A percentile compares a stretch with the other conserved stretches of the same genome.
Evolutionary conservation across 163 green algal species (phyloP).

Genomic region (Volvox carteri): DNA sequence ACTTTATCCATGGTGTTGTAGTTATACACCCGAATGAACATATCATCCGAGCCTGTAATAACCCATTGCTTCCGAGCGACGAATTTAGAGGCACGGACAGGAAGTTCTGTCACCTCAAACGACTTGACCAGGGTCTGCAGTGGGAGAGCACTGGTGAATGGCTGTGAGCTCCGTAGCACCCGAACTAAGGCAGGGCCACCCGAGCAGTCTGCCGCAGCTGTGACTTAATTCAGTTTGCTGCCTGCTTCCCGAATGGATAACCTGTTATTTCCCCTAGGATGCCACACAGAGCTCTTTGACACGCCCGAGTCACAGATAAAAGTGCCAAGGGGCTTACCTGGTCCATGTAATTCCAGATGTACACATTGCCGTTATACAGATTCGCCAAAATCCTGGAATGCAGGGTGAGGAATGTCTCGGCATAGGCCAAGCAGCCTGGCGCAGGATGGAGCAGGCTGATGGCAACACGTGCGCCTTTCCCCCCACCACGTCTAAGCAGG

Average conservation of each 20-base stretch:
- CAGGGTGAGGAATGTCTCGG: background rate
- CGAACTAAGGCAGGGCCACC: too few species aligned
- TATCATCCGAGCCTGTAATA: slow-evolving; percentile 96
- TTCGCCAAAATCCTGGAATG: slow-evolving; percentile 93
- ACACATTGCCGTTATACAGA: slow-evolving; percentile 98
- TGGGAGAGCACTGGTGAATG: background rate
- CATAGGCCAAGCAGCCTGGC: background rate
- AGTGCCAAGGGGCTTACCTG: slow-evolving; percentile 72
- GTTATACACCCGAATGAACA: slow-evolving; percentile 99
- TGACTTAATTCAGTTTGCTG: too few species aligned
- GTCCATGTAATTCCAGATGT: slow-evolving; percentile 98
- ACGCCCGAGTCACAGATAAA: background rate
- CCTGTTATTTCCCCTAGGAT: too few species aligned
- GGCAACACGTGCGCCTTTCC: too few species aligned
- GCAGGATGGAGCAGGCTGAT: too few species aligned
- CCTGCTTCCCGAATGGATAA: too few species aligned
- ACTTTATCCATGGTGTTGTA: slow-evolving; percentile 99
- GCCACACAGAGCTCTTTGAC: too few species aligned
- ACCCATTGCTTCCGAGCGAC: slow-evolving; percentile 98
- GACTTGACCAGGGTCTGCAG: slow-evolving; percentile 96
- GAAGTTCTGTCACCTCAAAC: slow-evolving; percentile 98
- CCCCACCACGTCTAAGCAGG: too few species aligned
- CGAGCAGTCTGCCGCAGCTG: too few species aligned
- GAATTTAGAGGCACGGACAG: slow-evolving; percentile 97
- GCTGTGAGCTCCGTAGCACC: too few species aligned